phyloP scores from a whole-genome alignment of 2,329 filamentous ascomycete genomes.

The Ustulina deusta region DNA sequence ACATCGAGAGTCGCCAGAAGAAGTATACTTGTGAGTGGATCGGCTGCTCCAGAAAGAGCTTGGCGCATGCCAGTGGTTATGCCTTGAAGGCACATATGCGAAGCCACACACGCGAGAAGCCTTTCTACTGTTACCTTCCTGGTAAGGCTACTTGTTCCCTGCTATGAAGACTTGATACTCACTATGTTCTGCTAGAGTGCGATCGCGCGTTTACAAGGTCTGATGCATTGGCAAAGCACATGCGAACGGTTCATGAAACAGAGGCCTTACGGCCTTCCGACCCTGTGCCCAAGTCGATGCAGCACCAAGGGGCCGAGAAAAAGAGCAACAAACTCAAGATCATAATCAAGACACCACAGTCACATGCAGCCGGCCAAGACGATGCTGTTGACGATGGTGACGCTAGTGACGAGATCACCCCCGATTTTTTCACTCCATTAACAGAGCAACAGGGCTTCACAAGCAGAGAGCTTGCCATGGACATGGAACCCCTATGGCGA shows the following conservation, averaged over 20 bases:
- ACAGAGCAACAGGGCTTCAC: slow-evolving; percentile 72
- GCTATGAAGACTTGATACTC: slow-evolving; percentile 21
- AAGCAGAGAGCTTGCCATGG: slow-evolving; percentile 71
- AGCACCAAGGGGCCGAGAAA: slow-evolving; percentile 58
- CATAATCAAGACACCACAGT: slow-evolving; percentile 71
- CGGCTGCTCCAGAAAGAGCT: slow-evolving; percentile 87
- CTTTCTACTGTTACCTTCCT: slow-evolving; percentile 94
- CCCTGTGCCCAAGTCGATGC: slow-evolving; percentile 77
- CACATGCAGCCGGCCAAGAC: slow-evolving; percentile 67
- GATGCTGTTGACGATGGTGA: slow-evolving; percentile 67
- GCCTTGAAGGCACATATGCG: slow-evolving; percentile 97
- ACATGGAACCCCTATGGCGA: slow-evolving; percentile 70
- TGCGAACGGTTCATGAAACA: slow-evolving; percentile 98
- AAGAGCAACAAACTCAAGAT: slow-evolving; percentile 69
- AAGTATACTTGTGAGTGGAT: slow-evolving; percentile 99
- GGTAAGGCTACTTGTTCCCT: slow-evolving; percentile 67
- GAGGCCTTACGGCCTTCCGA: slow-evolving; percentile 88
- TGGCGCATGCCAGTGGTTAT: slow-evolving; percentile 94
- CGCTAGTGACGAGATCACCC: slow-evolving; percentile 66
- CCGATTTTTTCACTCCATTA: slow-evolving; percentile 69
- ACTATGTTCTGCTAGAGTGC: slow-evolving; percentile 74
- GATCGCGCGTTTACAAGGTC: slow-evolving; percentile 96
- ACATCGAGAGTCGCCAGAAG: slow-evolving; percentile 93
- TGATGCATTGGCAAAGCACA: slow-evolving; percentile 96
- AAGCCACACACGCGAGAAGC: slow-evolving; percentile 97